Percentiles rank a stretch among this genome's conserved stretches.
Evolutionary conservation across 805 yeast genomes (phyloP).

Genomic region (Kregervanrija pseudodelftensis): DNA sequence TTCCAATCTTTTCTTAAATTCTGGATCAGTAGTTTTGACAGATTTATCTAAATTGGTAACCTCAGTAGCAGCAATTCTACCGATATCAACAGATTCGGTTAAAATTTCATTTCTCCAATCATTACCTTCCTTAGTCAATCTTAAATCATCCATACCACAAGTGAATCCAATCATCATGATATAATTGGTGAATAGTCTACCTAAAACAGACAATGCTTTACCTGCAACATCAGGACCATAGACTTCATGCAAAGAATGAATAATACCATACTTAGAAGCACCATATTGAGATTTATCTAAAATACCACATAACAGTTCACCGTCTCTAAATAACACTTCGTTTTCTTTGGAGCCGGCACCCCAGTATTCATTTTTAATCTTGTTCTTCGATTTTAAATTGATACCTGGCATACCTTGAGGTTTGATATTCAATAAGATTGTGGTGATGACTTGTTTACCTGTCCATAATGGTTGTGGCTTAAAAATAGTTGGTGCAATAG

Average conservation of each 20-base stretch:
- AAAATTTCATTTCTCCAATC: conserved; percentile 80
- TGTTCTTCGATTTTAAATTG: conserved; percentile 75
- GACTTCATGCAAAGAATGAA: conserved; percentile 92
- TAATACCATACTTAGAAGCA: conserved; percentile 93
- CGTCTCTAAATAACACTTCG: conserved; percentile 76
- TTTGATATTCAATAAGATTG: conserved; percentile 82
- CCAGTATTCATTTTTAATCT: conserved; percentile 94
- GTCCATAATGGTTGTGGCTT: conserved; percentile 95
- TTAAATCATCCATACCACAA: conserved; percentile 99
- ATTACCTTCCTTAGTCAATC: conserved; percentile 88
- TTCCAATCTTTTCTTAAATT: conserved; percentile 80
- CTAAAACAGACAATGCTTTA: conserved; percentile 81
- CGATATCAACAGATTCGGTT: conserved; percentile 69
- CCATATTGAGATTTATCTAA: conserved; percentile 98
- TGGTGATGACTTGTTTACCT: conserved; percentile 93
- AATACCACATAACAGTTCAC: conserved; percentile 86
- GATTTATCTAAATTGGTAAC: conserved; percentile 74
- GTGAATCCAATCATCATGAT: conserved; percentile 90
- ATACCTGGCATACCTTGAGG: conserved; percentile 89
- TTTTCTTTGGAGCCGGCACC: conserved; percentile 78
- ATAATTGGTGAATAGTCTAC: conserved; percentile 90
- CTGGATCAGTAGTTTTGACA: conserved; percentile 47
- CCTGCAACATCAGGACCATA: conserved; percentile 92
- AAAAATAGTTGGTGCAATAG: conserved; percentile 82
- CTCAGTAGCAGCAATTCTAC: conserved; percentile 89